A percentile compares a stretch with the other conserved stretches of the same genome.
Evolutionary conservation across 2,329 filamentous ascomycete genomes (phyloP).

Genomic region (Penicillium frequentans): DNA sequence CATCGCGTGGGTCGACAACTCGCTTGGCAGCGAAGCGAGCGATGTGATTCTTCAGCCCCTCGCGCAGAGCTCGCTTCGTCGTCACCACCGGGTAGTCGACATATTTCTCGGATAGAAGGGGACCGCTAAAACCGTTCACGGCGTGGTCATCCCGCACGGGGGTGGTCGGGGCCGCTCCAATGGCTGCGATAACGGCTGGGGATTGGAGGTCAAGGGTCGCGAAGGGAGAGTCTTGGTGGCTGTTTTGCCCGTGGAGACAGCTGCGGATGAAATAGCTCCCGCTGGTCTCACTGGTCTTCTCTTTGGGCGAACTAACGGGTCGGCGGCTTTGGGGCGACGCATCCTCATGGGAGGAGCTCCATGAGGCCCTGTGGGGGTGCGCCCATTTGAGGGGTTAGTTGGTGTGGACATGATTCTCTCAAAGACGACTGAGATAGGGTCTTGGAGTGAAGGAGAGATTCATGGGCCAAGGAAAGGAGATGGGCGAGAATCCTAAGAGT

Average conservation of each 20-base stretch:
- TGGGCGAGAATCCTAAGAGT: neutral
- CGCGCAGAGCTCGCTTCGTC: slow-evolving; percentile 75
- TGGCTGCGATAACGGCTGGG: slow-evolving; percentile 17
- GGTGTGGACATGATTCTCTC: slow-evolving; percentile 35
- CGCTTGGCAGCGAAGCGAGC: slow-evolving; percentile 73
- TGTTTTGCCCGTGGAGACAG: slow-evolving; percentile 23
- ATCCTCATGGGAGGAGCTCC: slow-evolving; percentile 45
- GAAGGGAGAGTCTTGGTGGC: slow-evolving; percentile 27
- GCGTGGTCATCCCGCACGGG: slow-evolving; percentile 31
- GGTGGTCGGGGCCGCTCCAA: slow-evolving; percentile 20
- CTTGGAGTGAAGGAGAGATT: neutral
- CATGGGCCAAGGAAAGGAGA: neutral
- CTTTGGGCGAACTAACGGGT: slow-evolving; percentile 66
- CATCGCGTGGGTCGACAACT: slow-evolving; percentile 68
- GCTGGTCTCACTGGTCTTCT: slow-evolving; percentile 39
- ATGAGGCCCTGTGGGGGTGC: slow-evolving; percentile 49
- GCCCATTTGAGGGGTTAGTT: slow-evolving; percentile 47
- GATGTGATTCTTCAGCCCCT: slow-evolving; percentile 81
- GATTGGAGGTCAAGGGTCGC: slow-evolving; percentile 18
- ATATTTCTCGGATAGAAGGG: slow-evolving; percentile 41
- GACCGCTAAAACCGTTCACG: slow-evolving; percentile 45
- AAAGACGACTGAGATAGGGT: neutral
- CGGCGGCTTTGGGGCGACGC: slow-evolving; percentile 53
- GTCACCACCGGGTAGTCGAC: slow-evolving; percentile 71
- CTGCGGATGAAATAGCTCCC: slow-evolving; percentile 17